Conservation (phyloP, 169 alveolate species). For the Cryptosporidium baileyi region DNA sequence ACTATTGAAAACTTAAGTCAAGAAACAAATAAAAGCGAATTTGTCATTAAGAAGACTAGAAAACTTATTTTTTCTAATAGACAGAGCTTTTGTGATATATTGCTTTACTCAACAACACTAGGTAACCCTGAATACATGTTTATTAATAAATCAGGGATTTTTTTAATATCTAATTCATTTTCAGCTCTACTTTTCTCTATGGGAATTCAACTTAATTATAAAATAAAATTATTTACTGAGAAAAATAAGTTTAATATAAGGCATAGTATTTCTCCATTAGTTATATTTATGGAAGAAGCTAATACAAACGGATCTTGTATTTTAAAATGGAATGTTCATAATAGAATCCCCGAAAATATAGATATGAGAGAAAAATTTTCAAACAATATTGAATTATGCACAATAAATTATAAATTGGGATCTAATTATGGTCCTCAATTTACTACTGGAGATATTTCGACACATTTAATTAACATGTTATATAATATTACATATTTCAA, state of each 20-base stretch:
- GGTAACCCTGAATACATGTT: constrained; percentile 56
- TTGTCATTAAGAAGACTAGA: background rate
- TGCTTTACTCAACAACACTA: background rate
- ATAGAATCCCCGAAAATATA: constrained; percentile 7
- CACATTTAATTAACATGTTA: constrained; percentile 23
- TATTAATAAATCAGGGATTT: background rate
- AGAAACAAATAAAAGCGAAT: background rate
- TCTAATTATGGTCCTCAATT: constrained; percentile 59
- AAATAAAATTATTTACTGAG: background rate
- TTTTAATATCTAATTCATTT: background rate
- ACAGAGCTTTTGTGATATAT: constrained; percentile 49
- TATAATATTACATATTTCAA: background rate
- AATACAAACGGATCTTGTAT: constrained; percentile 66
- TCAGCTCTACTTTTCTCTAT: constrained; percentile 16
- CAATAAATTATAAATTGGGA: background rate
- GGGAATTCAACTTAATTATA: background rate
- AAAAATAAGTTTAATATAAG: background rate
- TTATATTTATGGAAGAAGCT: constrained; percentile 61
- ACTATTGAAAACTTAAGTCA: background rate
- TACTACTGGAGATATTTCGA: constrained; percentile 14
- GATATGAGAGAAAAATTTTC: constrained; percentile 8
- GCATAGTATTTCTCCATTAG: constrained; percentile 1
- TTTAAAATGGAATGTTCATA: constrained; percentile 6
- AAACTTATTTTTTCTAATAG: constrained; percentile 21
- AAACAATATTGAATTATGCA: constrained; percentile 1